These are phyloP conservation scores for Jatropha multifida DNA, from an alignment of 441 rosid species.

Conservation along the genomic window DNA sequence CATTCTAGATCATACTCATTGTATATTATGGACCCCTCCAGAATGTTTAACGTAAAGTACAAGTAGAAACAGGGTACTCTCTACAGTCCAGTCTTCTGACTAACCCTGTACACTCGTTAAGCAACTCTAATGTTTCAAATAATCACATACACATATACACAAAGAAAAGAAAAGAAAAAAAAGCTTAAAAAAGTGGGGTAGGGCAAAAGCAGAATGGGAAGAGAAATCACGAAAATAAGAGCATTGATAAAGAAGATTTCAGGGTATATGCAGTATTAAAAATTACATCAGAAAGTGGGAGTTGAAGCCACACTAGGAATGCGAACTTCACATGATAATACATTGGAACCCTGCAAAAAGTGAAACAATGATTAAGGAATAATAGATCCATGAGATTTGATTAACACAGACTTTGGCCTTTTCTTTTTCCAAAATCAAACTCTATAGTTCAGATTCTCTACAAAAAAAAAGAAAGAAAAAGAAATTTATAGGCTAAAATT, in stretches of 20 bases:
- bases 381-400: background rate
- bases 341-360: conserved; percentile 55
- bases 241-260: background rate
- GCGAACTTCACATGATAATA: conserved; percentile 68
- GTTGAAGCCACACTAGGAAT: conserved; percentile 82
- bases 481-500: background rate
- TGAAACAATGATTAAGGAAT: conserved; percentile 8
- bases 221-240: background rate
- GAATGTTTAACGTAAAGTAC: background rate
- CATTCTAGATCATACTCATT: background rate
- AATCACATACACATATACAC: background rate
- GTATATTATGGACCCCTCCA: background rate
- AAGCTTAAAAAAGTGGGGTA: too few species aligned
- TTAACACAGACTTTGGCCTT: background rate
- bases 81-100: background rate
- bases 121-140: background rate
- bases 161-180: background rate
- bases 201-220: background rate
- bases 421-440: background rate
- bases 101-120: background rate
- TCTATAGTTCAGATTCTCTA: background rate
- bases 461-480: too few species aligned
- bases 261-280: conserved; percentile 17
- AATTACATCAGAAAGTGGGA: conserved; percentile 42
- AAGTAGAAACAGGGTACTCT: background rate